Base-by-base conservation (phyloP, 495 filamentous ascomycete species). In the Penicillium paxilli region DNA sequence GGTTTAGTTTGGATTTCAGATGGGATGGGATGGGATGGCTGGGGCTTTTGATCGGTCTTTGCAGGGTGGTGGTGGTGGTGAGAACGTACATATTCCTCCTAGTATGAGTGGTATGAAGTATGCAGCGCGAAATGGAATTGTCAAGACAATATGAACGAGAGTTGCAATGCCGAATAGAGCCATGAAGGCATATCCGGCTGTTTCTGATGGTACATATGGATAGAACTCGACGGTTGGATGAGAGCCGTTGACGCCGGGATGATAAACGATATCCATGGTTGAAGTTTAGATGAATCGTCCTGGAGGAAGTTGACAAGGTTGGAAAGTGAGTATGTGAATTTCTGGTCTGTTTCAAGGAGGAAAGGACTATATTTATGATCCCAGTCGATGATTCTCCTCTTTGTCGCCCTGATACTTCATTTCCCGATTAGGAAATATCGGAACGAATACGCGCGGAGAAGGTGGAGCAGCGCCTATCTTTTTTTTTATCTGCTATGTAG, bases 101-200 rank as follows among this genome's bases (percentile, higher is more conserved):
- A 86, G 51, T 23, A 80, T 49, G 26, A 87, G 79, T 0, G 79
- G 75, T 24, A 82, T 75, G 62, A 83, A 80, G 62, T 83, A 86
- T 69, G 76, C 78, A 5, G 76, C 68, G 9, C 71, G 62, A 24
- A 70, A 70, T 5, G 65, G 67, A 44, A 77, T 69, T 46, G 75
- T 75, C 47, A 74, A 56, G 12, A 79, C 52, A 3, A 77, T 49
- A 44, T 82, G 79, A 1, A 59, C 52, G 2, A 75, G 26, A 5
- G 70, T 76, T 12, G 66, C 57, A 11, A 79, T 40, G 0, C 64
- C 77, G 51, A 82, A 82, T 1, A 81, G 60, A 11, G 57, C 79
- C 49, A 78, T 57, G 54, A 78, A 82, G n/a, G 73, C 68, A 48
- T 69, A 76, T 0, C 68, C 77, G 5, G 79, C 75, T n/a, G 69